phyloP scores from a whole-genome alignment of 495 filamentous ascomycete species.

The Podospora appendiculata region DNA sequence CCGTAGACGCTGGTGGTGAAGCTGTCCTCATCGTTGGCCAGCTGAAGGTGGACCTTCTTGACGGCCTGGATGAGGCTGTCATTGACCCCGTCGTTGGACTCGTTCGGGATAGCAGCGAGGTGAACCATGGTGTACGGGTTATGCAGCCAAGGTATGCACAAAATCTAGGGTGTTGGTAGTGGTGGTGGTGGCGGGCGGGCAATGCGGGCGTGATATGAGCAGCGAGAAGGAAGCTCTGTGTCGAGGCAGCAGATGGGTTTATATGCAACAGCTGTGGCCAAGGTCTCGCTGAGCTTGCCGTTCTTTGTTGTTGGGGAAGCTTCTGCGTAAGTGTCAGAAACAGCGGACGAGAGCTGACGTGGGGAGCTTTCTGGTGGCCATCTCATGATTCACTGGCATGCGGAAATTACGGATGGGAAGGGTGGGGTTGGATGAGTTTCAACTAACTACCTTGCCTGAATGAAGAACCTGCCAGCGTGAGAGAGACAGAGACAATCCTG shows the following conservation, averaged over 20 bases:
- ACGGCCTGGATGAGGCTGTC: constrained; percentile 30
- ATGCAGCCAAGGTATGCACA: too few relatives aligned
- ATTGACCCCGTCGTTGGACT: constrained; percentile 17
- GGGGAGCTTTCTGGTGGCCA: too few relatives aligned
- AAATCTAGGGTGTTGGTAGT: too few relatives aligned
- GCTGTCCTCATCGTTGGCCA: constrained; percentile 49
- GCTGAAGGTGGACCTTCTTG: constrained; percentile 36
- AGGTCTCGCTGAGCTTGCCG: constrained; percentile 34
- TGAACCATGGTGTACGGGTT: constrained; percentile 55
- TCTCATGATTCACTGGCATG: too few relatives aligned
- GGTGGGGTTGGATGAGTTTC: too few relatives aligned
- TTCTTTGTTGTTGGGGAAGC: too few relatives aligned
- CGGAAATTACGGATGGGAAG: not conserved
- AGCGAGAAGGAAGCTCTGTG: not conserved
- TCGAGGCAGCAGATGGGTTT: not conserved
- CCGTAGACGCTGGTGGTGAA: constrained; percentile 79
- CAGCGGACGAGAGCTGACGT: not conserved
- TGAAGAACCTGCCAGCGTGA: too few relatives aligned
- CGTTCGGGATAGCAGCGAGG: constrained; percentile 47
- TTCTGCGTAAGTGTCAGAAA: too few relatives aligned
- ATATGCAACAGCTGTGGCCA: not conserved
- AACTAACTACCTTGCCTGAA: too few relatives aligned
- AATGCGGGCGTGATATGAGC: not conserved
- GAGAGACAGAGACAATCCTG: too few relatives aligned
- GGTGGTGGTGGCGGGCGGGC: not conserved